Evolutionary conservation across 1,284 basidiomycete genomes (phyloP), one percentile per base, ranked within the genome.

Genomic region (Trichosporon inkin): DNA sequence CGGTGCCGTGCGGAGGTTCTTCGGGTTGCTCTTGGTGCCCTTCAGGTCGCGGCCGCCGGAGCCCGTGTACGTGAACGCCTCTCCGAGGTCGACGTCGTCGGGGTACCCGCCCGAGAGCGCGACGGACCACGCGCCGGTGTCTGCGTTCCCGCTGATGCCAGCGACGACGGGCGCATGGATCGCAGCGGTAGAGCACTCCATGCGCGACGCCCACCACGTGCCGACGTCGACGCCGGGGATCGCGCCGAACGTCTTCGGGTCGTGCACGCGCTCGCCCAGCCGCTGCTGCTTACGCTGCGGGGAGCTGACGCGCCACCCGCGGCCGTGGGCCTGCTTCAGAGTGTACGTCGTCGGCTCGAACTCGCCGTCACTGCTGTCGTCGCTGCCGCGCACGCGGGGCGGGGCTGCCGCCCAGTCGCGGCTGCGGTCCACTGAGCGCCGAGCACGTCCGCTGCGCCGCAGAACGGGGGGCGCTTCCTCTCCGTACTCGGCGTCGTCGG

Each of bases 1-100:
- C 17, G 77, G 73, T 0, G 80, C 80, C 0, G 79, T 80, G 0
- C 80, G 68, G 1, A 81, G 67, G 55, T 76, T 76, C 60, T 76
- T 78, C 3, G 77, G 76, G n/a, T 73, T 71, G 11, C 65, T 61
- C 8, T 62, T 66, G 5, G 78, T 78, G 10, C 80, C 80, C 57
- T 75, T 73, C 10, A 74, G 62, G 60, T 73, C 71, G 40, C 72
- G 62, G 6, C 73, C 73, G 1, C 73, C 73, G 11, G 58, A 62
- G 2, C 73, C 73, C 6, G 72, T 73, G 62, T 76, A 73, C 0
- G 71, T 71, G 68, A 76, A 76, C 17, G 67, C 66, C 32, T 69
- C 65, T 24, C 74, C 74, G 20, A 74, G 63, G 57, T 76, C 74
- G 32, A 75, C 65, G 51, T 76, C 74, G 57, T 76, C 74, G 6